Percentiles rank a stretch among this genome's conserved stretches.
Evolutionary conservation across 768 basidiomycete genomes (phyloP).

Genomic region (Agrocybe pediades): DNA sequence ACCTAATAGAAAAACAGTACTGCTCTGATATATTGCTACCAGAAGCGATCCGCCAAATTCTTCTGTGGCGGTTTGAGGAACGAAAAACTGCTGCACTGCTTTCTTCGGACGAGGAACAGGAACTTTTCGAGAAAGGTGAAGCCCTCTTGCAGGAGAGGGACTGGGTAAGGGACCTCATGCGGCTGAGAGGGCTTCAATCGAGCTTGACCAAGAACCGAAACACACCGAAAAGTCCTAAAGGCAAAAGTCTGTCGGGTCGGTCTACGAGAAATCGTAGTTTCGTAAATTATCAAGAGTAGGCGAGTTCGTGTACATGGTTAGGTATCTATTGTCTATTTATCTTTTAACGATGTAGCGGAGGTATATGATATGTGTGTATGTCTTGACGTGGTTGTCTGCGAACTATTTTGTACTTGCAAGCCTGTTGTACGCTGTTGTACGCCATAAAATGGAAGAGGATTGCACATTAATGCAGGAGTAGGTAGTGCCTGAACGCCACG

Average conservation of each 20-base stretch:
- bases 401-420: too few species aligned
- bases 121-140: conserved; percentile 50
- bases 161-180: conserved; percentile 69
- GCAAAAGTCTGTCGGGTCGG: conserved; percentile 19
- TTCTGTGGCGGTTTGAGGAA: conserved; percentile 70
- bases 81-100: conserved; percentile 54
- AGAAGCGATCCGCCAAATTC: conserved; percentile 69
- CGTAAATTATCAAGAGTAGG: conserved; percentile 30
- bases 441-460: too few species aligned
- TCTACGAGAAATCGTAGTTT: conserved; percentile 24
- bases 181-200: conserved; percentile 38
- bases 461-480: too few species aligned
- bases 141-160: conserved; percentile 54
- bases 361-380: too few species aligned
- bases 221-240: conserved; percentile 12
- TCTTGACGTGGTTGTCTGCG: too few species aligned
- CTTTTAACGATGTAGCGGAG: too few species aligned
- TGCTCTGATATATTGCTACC: conserved; percentile 72
- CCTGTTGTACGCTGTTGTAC: too few species aligned
- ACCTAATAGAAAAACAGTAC: conserved; percentile 45
- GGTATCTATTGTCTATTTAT: too few species aligned
- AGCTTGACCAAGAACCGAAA: conserved; percentile 15
- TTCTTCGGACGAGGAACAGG: conserved; percentile 53
- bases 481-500: neutral
- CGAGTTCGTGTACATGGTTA: too few species aligned